Percentiles rank a stretch among this genome's conserved stretches.
Evolutionary conservation across 2,329 filamentous ascomycete species (phyloP).

Genomic region (Biscogniauxia sp.): DNA sequence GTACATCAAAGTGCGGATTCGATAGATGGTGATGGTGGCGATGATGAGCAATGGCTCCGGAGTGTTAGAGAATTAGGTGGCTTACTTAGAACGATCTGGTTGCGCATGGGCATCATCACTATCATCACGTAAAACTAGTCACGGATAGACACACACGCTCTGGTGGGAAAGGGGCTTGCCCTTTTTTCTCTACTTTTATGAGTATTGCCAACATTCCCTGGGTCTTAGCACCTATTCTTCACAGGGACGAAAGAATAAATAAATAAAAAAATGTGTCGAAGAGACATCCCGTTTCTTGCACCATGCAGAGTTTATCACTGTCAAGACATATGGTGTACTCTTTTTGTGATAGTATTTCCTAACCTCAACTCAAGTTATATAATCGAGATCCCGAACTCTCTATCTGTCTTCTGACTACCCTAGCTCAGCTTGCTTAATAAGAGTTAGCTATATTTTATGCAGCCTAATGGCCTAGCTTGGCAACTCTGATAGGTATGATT

Average conservation of each 20-base stretch:
- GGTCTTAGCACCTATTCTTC: neutral
- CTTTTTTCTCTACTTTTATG: neutral
- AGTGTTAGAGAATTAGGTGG: neutral
- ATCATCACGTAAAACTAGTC: neutral
- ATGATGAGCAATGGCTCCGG: neutral
- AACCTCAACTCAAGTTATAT: no score
- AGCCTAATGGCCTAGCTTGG: no score
- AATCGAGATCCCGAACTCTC: no score
- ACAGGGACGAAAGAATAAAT: neutral
- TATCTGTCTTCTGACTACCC: no score
- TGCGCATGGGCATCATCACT: neutral
- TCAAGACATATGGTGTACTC: no score
- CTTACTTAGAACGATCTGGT: neutral
- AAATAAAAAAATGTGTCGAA: neutral
- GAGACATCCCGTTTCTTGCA: neutral
- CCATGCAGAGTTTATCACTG: neutral
- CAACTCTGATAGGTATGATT: no score
- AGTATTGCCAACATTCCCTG: neutral
- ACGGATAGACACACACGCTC: neutral
- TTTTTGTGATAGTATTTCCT: no score
- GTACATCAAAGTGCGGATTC: slow-evolving; percentile 85
- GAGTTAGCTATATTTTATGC: no score
- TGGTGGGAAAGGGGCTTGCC: neutral
- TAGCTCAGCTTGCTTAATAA: no score
- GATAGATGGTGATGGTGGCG: slow-evolving; percentile 27